These are phyloP conservation scores for Anthracocystis panici-leucophaei DNA, from an alignment of 1,284 basidiomycete species.

Conservation along the genomic window DNA sequence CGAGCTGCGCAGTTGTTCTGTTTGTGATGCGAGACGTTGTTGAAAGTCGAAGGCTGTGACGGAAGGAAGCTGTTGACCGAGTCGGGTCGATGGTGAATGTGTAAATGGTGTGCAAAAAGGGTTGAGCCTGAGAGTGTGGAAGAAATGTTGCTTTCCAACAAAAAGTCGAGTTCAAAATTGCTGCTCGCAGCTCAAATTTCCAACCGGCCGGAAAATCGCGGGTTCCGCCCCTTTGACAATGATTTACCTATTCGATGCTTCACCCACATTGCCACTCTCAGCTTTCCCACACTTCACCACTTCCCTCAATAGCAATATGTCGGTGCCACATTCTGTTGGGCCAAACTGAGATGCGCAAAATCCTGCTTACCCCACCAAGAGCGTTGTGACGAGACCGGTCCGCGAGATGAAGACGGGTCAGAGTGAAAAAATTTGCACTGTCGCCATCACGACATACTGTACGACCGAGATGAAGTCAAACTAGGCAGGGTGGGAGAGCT, in stretches of 20 bases:
- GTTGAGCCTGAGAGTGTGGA: slow-evolving; percentile 6
- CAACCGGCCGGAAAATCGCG: slow-evolving; percentile 19
- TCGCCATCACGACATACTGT: slow-evolving; percentile 27
- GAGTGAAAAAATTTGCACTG: slow-evolving; percentile 1
- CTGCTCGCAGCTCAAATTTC: neutral
- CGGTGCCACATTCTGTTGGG: neutral
- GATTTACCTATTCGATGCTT: neutral
- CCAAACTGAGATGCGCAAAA: neutral
- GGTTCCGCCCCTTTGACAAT: neutral
- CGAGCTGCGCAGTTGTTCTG: neutral
- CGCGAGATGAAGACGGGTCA: slow-evolving; percentile 8
- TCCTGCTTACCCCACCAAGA: slow-evolving; percentile 3
- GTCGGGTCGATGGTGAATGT: slow-evolving; percentile 1
- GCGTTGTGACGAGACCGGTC: neutral
- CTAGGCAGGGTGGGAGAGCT: slow-evolving; percentile 7
- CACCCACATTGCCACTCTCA: slow-evolving; percentile 6
- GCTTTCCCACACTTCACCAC: neutral
- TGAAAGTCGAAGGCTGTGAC: neutral
- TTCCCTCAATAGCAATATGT: neutral
- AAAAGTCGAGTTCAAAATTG: slow-evolving; percentile 4
- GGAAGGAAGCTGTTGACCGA: slow-evolving; percentile 2
- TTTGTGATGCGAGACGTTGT: neutral
- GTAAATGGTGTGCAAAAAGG: neutral
- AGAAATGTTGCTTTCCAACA: slow-evolving; percentile 2
- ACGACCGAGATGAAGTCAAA: slow-evolving; percentile 6